Percentiles rank a stretch among this genome's conserved stretches.
These are phyloP conservation scores for Coemansia sp. DNA, from an alignment of 192 early-diverging fungal species.

Conservation along the genomic window DNA sequence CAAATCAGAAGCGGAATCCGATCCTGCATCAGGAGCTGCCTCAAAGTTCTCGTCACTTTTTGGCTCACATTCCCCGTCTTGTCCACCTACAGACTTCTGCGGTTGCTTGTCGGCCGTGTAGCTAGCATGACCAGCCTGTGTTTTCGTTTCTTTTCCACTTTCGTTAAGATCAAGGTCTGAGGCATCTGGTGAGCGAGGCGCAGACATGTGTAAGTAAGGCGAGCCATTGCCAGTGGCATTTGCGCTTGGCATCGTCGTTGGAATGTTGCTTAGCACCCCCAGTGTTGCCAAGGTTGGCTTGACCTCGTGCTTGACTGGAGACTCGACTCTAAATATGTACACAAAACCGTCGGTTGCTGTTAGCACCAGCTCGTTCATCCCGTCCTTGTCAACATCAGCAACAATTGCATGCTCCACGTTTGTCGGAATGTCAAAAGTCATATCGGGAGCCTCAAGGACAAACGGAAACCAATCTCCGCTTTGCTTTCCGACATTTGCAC, in stretches of 20 bases:
- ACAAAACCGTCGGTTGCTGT: constrained; percentile 56
- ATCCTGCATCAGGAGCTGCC: neutral
- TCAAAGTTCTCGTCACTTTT: neutral
- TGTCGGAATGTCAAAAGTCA: constrained; percentile 50
- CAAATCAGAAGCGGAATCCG: constrained; percentile 18
- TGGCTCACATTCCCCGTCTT: neutral
- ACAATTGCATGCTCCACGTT: constrained; percentile 57
- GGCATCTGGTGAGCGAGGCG: constrained; percentile 48
- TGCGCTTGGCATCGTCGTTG: constrained; percentile 42
- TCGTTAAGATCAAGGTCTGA: constrained; percentile 42
- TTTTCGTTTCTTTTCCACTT: constrained; percentile 3
- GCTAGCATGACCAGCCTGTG: neutral
- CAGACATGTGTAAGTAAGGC: constrained; percentile 53
- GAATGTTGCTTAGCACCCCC: constrained; percentile 41
- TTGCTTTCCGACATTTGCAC: constrained; percentile 49
- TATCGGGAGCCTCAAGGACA: constrained; percentile 47
- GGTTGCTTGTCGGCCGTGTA: neutral
- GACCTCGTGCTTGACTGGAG: constrained; percentile 38
- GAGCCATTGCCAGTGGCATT: constrained; percentile 49
- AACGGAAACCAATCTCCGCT: constrained; percentile 56
- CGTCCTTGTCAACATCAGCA: constrained; percentile 52
- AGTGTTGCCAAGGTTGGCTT: constrained; percentile 40
- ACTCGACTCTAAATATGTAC: constrained; percentile 52
- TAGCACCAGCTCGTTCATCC: constrained; percentile 55
- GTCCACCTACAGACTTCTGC: neutral